A percentile compares a stretch with the other conserved stretches of the same genome.
These are phyloP conservation scores for Codiaeum variegatum DNA, from an alignment of 441 rosid genomes.

Conservation along the genomic window DNA sequence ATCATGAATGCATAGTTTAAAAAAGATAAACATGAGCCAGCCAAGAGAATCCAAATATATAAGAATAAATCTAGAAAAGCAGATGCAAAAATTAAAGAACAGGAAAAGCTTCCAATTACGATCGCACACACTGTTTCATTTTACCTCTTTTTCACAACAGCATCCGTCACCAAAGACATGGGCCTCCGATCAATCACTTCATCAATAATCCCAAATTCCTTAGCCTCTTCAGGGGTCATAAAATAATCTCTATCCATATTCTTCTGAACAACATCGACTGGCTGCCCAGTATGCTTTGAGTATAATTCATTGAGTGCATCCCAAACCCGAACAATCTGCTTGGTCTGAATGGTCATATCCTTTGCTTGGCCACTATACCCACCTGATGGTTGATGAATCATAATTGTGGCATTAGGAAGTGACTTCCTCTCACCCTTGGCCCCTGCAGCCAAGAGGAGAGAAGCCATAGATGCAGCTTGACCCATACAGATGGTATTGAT, in stretches of 20 bases:
- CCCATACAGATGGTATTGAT: conserved; percentile 86
- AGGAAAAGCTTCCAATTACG: conserved; percentile 22
- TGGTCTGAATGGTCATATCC: conserved; percentile 86
- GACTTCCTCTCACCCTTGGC: conserved; percentile 84
- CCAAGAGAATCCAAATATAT: background rate
- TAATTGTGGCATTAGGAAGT: conserved; percentile 82
- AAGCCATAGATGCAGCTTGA: conserved; percentile 98
- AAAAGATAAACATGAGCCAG: background rate
- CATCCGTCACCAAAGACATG: conserved; percentile 69
- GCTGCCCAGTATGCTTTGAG: conserved; percentile 71
- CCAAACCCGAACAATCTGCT: conserved; percentile 92
- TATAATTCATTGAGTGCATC: conserved; percentile 74
- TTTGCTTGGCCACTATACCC: conserved; percentile 96
- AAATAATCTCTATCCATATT: conserved; percentile 96
- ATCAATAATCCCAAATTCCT: conserved; percentile 89
- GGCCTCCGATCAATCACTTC: conserved; percentile 92
- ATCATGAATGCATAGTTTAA: background rate
- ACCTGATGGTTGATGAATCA: conserved; percentile 99
- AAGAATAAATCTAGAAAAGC: conserved; percentile 11
- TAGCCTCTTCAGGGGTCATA: conserved; percentile 91
- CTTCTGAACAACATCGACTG: conserved; percentile 65
- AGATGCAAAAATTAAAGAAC: conserved; percentile 12
- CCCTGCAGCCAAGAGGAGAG: conserved; percentile 90
- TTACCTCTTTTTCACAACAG: conserved; percentile 56
- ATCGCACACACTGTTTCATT: conserved; percentile 34